Base-by-base conservation (phyloP, 2,329 filamentous ascomycete genomes). In the Berkeleyomyces rouxiae region DNA sequence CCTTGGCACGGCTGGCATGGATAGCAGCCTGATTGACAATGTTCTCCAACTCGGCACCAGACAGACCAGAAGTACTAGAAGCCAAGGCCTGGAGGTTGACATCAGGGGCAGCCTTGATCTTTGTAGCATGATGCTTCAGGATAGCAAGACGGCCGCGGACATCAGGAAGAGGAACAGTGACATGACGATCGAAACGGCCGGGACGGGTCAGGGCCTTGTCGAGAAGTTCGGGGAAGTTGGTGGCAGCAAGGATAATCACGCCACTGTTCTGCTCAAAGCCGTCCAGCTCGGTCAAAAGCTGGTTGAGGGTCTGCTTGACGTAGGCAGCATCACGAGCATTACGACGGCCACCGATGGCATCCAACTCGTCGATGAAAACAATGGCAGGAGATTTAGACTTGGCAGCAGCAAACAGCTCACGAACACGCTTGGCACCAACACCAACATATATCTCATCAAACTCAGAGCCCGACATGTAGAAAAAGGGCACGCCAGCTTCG, bases 401-500 rank as follows among this genome's bases (percentile, higher is more conserved):
- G 67, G 92, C 92, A 63, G 87, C 84, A 55, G 79, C 76, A 72
- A 96, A 95, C n/a, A 96, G 81, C 66, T 96, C 93, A 64, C 93
- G 89, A 58, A 99, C 92, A 70, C 93, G 88, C 79, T 99, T 96
- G 55, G 90, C 90, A 71, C 91, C 90, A 61, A 99, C 93, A 71
- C 93, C 93, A 43, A 99, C 95, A 70, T 96, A 99, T 61, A 99
- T 87, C 74, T 99, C 93, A 70, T 99, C 93, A 71, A 99, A 99
- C 73, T 99, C 93, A 64, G 90, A 95, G 59, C 93, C 93, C 70
- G 93, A 99, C 92, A 99, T 97, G 80, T 96, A 99, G 80, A 97
- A 99, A 80, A 99, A 99, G 1, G 93, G 93, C 16, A 99, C 93
- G 63, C 92, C 93, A 61, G 93, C 91, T 76, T 99, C 93, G 61